Evolutionary conservation across 2,329 filamentous ascomycete species (phyloP).

Genomic region (Gyromitra esculenta): DNA sequence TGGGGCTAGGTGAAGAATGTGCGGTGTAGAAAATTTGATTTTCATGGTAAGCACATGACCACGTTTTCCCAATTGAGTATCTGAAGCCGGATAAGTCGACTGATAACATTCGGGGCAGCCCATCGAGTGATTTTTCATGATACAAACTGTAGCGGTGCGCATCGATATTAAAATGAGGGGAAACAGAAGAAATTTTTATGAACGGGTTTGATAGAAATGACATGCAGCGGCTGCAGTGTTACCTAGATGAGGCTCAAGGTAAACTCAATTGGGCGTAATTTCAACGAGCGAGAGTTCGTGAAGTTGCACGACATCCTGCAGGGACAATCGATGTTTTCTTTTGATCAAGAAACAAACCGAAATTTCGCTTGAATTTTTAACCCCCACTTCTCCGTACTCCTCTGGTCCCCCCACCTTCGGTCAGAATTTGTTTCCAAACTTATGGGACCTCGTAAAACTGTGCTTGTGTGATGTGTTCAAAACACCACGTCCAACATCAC

Average conservation of each 20-base stretch:
- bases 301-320: constrained; percentile 42
- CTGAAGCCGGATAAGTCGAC: constrained; percentile 20
- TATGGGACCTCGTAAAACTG: constrained; percentile 29
- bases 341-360: constrained; percentile 27
- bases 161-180: constrained; percentile 36
- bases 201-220: constrained; percentile 36
- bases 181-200: constrained; percentile 33
- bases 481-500: constrained; percentile 45
- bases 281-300: constrained; percentile 39
- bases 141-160: constrained; percentile 9
- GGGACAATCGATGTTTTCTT: constrained; percentile 40
- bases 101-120: not conserved
- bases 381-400: constrained; percentile 36
- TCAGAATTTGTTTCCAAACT: constrained; percentile 42
- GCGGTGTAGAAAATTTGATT: constrained; percentile 6
- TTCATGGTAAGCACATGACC: constrained; percentile 27
- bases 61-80: constrained; percentile 38
- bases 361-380: constrained; percentile 36
- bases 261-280: constrained; percentile 33
- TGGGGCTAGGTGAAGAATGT: constrained; percentile 15
- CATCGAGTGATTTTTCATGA: constrained; percentile 45
- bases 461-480: constrained; percentile 47
- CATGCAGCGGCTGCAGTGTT: constrained; percentile 41
- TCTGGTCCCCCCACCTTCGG: constrained; percentile 26
- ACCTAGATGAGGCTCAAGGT: constrained; percentile 31